Percentiles rank a stretch among this genome's conserved stretches.
Evolutionary conservation across 1,284 basidiomycete genomes (phyloP).

Genomic region (Ganoderma multipileum): DNA sequence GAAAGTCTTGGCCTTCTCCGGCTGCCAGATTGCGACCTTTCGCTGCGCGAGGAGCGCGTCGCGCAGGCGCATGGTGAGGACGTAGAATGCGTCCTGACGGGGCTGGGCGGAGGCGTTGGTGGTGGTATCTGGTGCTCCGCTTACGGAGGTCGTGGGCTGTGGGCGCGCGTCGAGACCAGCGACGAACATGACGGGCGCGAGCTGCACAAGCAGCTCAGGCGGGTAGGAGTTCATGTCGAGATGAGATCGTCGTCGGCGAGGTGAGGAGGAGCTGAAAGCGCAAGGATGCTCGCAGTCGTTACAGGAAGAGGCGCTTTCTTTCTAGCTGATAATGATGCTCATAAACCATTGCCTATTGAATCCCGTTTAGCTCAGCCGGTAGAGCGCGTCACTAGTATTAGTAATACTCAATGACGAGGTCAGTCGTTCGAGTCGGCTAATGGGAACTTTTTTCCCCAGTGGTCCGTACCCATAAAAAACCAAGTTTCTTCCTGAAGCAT

Average conservation of each 20-base stretch:
- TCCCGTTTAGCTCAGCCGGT: conserved; percentile 62
- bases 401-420: conserved; percentile 50
- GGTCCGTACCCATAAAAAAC: no score
- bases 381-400: conserved; percentile 40
- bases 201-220: conserved; percentile 81
- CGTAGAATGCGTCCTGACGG: conserved; percentile 62
- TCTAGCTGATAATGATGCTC: neutral
- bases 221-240: conserved; percentile 88
- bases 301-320: no score
- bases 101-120: conserved; percentile 18
- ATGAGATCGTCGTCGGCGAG: neutral
- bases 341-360: neutral
- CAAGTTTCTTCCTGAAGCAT: no score
- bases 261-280: neutral
- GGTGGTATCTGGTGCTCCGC: conserved; percentile 27
- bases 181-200: conserved; percentile 92
- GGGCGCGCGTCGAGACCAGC: conserved; percentile 71
- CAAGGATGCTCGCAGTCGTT: no score
- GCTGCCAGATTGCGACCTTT: conserved; percentile 68
- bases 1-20: conserved; percentile 75
- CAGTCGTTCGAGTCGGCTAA: conserved; percentile 62
- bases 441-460: conserved; percentile 42
- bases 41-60: conserved; percentile 69
- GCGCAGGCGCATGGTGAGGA: conserved; percentile 62
- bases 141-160: conserved; percentile 30